Evolutionary conservation across 768 basidiomycete species (phyloP).

Genomic region (Trichaptum fuscoviolaceum): DNA sequence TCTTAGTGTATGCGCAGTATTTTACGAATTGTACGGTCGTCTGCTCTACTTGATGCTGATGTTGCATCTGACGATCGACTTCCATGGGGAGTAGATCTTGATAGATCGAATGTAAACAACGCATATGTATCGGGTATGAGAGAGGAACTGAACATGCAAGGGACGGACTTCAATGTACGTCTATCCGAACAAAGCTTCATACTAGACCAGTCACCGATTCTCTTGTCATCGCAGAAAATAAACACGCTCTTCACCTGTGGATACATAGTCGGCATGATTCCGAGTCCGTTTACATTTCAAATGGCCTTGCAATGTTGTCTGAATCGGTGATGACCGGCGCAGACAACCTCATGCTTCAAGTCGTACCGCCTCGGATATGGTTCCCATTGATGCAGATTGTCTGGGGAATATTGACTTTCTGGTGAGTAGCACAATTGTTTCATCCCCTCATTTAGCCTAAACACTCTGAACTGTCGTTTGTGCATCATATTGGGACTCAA

Average conservation of each 20-base stretch:
- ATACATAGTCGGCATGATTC: constrained; percentile 72
- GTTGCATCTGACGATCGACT: too few relatives aligned
- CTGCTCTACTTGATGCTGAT: background rate
- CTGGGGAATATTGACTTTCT: constrained; percentile 64
- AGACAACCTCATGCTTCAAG: constrained; percentile 65
- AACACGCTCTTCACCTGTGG: constrained; percentile 71
- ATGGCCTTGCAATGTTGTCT: background rate
- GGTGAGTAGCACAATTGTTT: constrained; percentile 42
- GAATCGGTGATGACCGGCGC: constrained; percentile 5
- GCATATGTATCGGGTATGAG: constrained; percentile 80
- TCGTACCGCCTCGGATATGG: constrained; percentile 59
- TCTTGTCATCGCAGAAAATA: constrained; percentile 39
- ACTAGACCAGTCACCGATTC: background rate
- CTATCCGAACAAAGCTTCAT: background rate
- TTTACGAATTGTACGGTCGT: constrained; percentile 54
- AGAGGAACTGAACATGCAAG: constrained; percentile 61
- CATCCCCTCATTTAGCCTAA: background rate
- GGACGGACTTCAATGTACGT: constrained; percentile 55
- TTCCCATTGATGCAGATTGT: constrained; percentile 59
- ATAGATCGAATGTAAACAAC: constrained; percentile 64
- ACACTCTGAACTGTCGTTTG: constrained; percentile 3
- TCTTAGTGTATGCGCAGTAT: constrained; percentile 34
- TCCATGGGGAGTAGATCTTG: constrained; percentile 53
- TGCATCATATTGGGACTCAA: constrained; percentile 17
- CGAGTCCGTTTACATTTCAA: constrained; percentile 34